phyloP scores from a whole-genome alignment of 257 asterid species.

The Solanum okadae region DNA sequence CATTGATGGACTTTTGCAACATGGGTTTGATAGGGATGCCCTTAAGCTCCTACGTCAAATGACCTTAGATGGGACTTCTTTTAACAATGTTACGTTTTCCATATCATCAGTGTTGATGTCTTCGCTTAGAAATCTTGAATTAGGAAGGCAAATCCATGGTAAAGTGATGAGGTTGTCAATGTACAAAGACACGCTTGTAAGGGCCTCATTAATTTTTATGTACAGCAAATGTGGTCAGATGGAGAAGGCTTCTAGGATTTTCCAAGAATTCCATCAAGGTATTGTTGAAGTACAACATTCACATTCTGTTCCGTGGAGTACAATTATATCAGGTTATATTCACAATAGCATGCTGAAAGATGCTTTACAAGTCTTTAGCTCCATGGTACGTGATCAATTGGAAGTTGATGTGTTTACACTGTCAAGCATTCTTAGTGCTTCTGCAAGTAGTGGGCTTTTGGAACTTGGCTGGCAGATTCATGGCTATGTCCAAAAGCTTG shows the following conservation, averaged over 20 bases:
- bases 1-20: conserved; percentile 48
- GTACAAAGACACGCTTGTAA: conserved; percentile 30
- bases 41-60: conserved; percentile 42
- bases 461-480: conserved; percentile 78
- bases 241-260: conserved; percentile 42
- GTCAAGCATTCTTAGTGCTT: conserved; percentile 44
- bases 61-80: conserved; percentile 29
- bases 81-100: conserved; percentile 47
- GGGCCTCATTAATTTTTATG: conserved; percentile 61
- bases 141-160: conserved; percentile 66
- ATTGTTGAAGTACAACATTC: neutral
- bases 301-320: conserved; percentile 43
- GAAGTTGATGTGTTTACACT: conserved; percentile 42
- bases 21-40: conserved; percentile 35
- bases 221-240: conserved; percentile 63
- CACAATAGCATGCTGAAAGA: conserved; percentile 45
- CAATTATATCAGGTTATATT: conserved; percentile 54
- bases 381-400: conserved; percentile 36
- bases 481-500: conserved; percentile 39
- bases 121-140: conserved; percentile 28
- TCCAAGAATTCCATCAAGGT: conserved; percentile 15
- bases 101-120: conserved; percentile 48
- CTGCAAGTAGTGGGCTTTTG: conserved; percentile 34
- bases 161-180: conserved; percentile 39
- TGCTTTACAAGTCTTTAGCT: conserved; percentile 36